Conservation (phyloP, 2,329 filamentous ascomycete genomes). For the Fusarium burgessii region DNA sequence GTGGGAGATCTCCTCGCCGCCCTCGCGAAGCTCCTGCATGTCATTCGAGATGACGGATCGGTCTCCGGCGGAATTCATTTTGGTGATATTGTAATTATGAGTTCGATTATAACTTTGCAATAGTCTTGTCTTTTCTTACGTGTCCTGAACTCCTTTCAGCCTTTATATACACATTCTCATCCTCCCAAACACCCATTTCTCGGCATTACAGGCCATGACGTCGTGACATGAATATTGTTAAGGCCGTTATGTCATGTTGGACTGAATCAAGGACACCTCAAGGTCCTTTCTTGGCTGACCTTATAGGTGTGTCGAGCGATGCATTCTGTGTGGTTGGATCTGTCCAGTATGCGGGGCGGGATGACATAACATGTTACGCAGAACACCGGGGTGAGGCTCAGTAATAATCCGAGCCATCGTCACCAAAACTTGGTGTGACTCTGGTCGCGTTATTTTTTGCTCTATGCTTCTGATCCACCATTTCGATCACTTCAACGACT, state of each 20-base stretch:
- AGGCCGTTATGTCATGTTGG: conserved; percentile 35
- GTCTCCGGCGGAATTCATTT: conserved; percentile 51
- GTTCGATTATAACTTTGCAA: neutral
- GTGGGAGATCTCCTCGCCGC: conserved; percentile 46
- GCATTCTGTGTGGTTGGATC: conserved; percentile 20
- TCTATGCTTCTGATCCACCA: neutral
- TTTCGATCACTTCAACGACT: conserved; percentile 15
- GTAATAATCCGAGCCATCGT: neutral
- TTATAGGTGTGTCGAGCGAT: conserved; percentile 10
- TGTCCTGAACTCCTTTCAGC: neutral
- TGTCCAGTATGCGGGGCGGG: conserved; percentile 5
- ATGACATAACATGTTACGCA: conserved; percentile 23
- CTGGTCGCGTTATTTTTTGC: conserved; percentile 5
- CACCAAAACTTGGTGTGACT: rapidly evolving
- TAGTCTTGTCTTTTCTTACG: neutral
- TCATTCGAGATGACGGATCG: conserved; percentile 56
- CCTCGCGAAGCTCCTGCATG: conserved; percentile 55
- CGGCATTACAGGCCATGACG: conserved; percentile 28
- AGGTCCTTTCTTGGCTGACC: conserved; percentile 3
- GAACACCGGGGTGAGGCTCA: neutral
- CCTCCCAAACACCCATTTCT: neutral
- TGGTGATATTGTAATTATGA: neutral
- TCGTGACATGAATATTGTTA: conserved; percentile 3
- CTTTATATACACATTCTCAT: conserved; percentile 13
- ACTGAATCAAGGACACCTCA: conserved; percentile 21